phyloP scores from a whole-genome alignment of 2,329 filamentous ascomycete species.

The Pyrenophora seminiperda region DNA sequence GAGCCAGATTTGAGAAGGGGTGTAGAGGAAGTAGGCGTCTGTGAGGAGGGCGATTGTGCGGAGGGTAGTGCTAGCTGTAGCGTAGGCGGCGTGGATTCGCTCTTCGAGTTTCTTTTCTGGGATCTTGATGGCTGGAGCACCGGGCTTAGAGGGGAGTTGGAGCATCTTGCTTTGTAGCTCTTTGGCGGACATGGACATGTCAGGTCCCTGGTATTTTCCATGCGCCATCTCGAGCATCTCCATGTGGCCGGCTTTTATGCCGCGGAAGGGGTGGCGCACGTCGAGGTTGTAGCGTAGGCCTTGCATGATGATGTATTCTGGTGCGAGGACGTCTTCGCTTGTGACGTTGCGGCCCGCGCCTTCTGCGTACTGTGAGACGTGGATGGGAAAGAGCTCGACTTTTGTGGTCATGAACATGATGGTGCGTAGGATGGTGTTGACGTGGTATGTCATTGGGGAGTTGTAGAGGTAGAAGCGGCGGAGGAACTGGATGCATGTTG shows the following conservation, averaged over 20 bases:
- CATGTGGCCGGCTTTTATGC: constrained; percentile 83
- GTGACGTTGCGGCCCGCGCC: constrained; percentile 59
- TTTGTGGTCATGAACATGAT: constrained; percentile 93
- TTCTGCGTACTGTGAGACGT: constrained; percentile 63
- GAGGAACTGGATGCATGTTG: constrained; percentile 86
- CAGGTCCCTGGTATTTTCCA: constrained; percentile 57
- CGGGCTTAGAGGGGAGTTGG: constrained; percentile 29
- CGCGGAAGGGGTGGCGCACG: constrained; percentile 86
- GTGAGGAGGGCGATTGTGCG: constrained; percentile 79
- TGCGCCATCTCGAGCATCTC: constrained; percentile 73
- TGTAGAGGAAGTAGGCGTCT: constrained; percentile 96
- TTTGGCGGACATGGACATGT: constrained; percentile 21
- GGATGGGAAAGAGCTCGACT: constrained; percentile 81
- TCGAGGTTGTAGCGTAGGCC: constrained; percentile 93
- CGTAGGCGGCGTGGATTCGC: constrained; percentile 68
- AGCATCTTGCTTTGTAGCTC: constrained; percentile 39
- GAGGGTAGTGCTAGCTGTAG: constrained; percentile 62
- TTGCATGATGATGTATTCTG: constrained; percentile 91
- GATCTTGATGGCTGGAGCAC: constrained; percentile 19
- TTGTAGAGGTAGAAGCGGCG: constrained; percentile 96
- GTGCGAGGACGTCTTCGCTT: constrained; percentile 81
- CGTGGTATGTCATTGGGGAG: constrained; percentile 94
- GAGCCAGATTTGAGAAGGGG: constrained; percentile 91
- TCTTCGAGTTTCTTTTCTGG: constrained; percentile 40
- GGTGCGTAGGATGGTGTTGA: constrained; percentile 84